These are phyloP conservation scores for Cryphonectria nitschkei DNA, from an alignment of 2,329 filamentous ascomycete genomes.

Conservation along the genomic window DNA sequence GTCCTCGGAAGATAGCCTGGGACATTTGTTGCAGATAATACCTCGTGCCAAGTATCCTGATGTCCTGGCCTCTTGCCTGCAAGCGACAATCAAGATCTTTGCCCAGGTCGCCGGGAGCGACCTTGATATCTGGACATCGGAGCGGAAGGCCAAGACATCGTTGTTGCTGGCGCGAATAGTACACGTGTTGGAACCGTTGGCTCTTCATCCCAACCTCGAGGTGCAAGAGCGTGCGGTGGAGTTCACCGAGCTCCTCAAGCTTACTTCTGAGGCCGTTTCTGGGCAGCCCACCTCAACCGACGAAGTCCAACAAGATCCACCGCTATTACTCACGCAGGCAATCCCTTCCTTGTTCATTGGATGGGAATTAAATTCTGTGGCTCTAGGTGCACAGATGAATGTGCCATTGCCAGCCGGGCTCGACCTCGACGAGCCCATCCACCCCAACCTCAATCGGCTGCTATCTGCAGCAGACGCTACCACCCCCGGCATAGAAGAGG, in stretches of 20 bases:
- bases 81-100: constrained; percentile 86
- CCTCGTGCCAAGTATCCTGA: constrained; percentile 61
- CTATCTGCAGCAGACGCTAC: constrained; percentile 62
- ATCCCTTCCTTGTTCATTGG: constrained; percentile 87
- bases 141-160: constrained; percentile 73
- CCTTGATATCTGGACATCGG: constrained; percentile 68
- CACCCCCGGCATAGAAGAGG: constrained; percentile 54
- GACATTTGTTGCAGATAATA: constrained; percentile 71
- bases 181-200: constrained; percentile 78
- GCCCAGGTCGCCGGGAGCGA: constrained; percentile 70
- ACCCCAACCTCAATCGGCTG: constrained; percentile 70
- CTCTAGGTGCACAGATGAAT: constrained; percentile 78
- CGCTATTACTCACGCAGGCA: constrained; percentile 84
- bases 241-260: constrained; percentile 84
- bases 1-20: constrained; percentile 72
- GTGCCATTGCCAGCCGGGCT: constrained; percentile 78
- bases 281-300: constrained; percentile 64
- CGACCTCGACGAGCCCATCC: constrained; percentile 81
- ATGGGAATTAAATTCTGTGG: constrained; percentile 90
- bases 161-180: constrained; percentile 82
- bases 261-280: constrained; percentile 80
- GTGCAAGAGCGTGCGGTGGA: constrained; percentile 95
- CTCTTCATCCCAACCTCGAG: constrained; percentile 83
- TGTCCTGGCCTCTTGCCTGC: constrained; percentile 77
- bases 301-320: constrained; percentile 65